phyloP scores from a whole-genome alignment of 1,284 basidiomycete genomes.

The Papiliotrema nemorosa region DNA sequence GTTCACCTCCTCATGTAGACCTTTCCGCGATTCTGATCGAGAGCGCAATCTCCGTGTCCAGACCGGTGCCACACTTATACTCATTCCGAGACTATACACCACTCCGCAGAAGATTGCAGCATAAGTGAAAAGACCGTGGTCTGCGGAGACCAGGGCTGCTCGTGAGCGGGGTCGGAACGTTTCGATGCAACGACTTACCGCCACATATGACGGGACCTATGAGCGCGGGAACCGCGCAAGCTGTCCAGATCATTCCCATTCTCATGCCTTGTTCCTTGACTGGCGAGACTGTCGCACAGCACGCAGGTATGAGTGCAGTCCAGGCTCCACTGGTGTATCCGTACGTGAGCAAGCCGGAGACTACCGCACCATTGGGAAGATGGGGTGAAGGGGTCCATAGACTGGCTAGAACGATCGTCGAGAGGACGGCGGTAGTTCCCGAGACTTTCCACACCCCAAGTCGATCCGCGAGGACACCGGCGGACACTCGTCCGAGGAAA shows the following conservation, averaged over 20 bases:
- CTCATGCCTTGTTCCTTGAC: slow-evolving; percentile 43
- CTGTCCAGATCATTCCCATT: slow-evolving; percentile 41
- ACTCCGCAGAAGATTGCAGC: slow-evolving; percentile 33
- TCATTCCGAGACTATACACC: too few relatives aligned
- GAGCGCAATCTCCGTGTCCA: too few relatives aligned
- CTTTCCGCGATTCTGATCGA: too few relatives aligned
- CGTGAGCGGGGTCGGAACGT: not conserved
- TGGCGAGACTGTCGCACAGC: slow-evolving; percentile 38
- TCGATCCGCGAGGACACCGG: slow-evolving; percentile 34
- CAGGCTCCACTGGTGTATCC: slow-evolving; percentile 38
- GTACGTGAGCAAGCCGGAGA: slow-evolving; percentile 38
- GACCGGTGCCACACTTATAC: too few relatives aligned
- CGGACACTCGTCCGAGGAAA: slow-evolving; percentile 34
- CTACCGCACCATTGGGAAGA: slow-evolving; percentile 26
- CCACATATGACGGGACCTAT: slow-evolving; percentile 42
- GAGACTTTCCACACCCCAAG: slow-evolving; percentile 42
- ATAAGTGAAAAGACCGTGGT: slow-evolving; percentile 23
- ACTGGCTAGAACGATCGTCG: slow-evolving; percentile 29
- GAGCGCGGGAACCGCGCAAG: slow-evolving; percentile 29
- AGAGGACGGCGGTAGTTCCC: slow-evolving; percentile 18
- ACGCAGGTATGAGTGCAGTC: slow-evolving; percentile 40
- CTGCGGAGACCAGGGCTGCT: slow-evolving; percentile 23
- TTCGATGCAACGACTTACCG: slow-evolving; percentile 19
- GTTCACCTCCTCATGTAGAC: too few relatives aligned
- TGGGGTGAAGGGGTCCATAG: slow-evolving; percentile 36